Percentiles rank a stretch among this genome's conserved stretches.
Evolutionary conservation across 2,329 filamentous ascomycete genomes (phyloP).

Genomic region (Diplodia corticola): DNA sequence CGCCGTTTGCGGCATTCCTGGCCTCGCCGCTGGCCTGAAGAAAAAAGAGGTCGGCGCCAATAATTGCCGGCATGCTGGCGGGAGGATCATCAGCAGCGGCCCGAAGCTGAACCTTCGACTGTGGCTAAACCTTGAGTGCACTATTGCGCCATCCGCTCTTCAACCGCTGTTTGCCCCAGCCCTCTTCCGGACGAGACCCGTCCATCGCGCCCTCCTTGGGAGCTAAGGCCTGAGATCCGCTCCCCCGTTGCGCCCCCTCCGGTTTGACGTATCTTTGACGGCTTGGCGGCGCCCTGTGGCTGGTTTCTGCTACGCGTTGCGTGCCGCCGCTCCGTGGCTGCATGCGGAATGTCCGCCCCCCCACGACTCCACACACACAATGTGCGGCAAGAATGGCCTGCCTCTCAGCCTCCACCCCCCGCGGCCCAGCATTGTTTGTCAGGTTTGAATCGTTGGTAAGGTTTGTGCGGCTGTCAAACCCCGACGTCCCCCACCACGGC

Average conservation of each 20-base stretch:
- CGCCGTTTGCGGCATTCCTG: slow-evolving; percentile 24
- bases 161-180: slow-evolving; percentile 2
- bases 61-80: slow-evolving; percentile 14
- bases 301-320: slow-evolving; percentile 18
- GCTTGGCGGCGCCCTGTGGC: slow-evolving; percentile 13
- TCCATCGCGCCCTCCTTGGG: slow-evolving; percentile 11
- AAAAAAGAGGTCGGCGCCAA: slow-evolving; percentile 19
- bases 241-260: neutral
- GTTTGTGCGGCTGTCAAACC: slow-evolving; percentile 31
- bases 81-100: slow-evolving; percentile 14
- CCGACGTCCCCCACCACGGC: slow-evolving; percentile 24
- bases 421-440: slow-evolving; percentile 22
- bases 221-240: neutral
- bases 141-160: slow-evolving; percentile 1
- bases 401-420: slow-evolving; percentile 21
- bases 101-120: slow-evolving; percentile 13
- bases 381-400: slow-evolving; percentile 16
- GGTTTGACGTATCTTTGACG: slow-evolving; percentile 6
- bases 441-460: slow-evolving; percentile 29
- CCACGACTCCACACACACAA: slow-evolving; percentile 14
- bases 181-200: slow-evolving; percentile 10
- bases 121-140: slow-evolving; percentile 15
- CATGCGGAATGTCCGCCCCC: slow-evolving; percentile 23
- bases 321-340: slow-evolving; percentile 5
- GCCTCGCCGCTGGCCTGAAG: slow-evolving; percentile 8